A percentile compares a stretch with the other conserved stretches of the same genome.
phyloP scores from a whole-genome alignment of 192 early-diverging fungal genomes.

The Coemansia sp. region DNA sequence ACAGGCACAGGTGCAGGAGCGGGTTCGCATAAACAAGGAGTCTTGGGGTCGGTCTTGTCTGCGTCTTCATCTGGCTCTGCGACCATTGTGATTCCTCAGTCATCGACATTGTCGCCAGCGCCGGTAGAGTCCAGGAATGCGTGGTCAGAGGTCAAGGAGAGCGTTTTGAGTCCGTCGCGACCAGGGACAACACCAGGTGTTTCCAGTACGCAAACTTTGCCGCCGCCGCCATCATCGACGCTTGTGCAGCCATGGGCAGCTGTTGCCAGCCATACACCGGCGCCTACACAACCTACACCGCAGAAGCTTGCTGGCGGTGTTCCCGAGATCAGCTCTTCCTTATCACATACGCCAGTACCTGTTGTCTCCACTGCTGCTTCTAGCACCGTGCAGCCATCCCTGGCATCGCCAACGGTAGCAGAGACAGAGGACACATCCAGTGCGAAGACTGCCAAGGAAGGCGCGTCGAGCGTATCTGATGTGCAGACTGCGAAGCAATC shows the following conservation, averaged over 20 bases:
- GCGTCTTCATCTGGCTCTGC: slow-evolving; percentile 10
- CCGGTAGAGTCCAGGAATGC: slow-evolving; percentile 52
- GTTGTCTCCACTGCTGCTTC: too few relatives aligned
- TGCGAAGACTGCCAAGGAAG: too few relatives aligned
- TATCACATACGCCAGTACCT: too few relatives aligned
- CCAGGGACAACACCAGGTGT: slow-evolving; percentile 36
- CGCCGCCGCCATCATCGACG: slow-evolving; percentile 20
- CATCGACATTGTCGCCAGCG: slow-evolving; percentile 48
- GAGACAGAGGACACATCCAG: not conserved
- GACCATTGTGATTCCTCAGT: slow-evolving; percentile 28
- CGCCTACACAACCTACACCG: not conserved
- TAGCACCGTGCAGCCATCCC: not conserved
- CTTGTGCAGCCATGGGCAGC: slow-evolving; percentile 55
- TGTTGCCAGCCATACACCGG: slow-evolving; percentile 33
- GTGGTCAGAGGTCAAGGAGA: slow-evolving; percentile 53
- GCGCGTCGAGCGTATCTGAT: not conserved
- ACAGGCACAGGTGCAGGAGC: slow-evolving; percentile 13
- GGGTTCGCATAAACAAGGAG: slow-evolving; percentile 5
- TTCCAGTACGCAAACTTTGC: slow-evolving; percentile 13
- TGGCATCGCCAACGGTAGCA: not conserved
- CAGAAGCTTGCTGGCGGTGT: not conserved
- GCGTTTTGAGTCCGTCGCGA: slow-evolving; percentile 50
- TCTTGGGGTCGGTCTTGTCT: not conserved
- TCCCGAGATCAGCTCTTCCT: too few relatives aligned
- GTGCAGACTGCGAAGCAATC: not conserved